Conservation (phyloP, 805 yeast genomes). For the Nakazawaea holstii region DNA sequence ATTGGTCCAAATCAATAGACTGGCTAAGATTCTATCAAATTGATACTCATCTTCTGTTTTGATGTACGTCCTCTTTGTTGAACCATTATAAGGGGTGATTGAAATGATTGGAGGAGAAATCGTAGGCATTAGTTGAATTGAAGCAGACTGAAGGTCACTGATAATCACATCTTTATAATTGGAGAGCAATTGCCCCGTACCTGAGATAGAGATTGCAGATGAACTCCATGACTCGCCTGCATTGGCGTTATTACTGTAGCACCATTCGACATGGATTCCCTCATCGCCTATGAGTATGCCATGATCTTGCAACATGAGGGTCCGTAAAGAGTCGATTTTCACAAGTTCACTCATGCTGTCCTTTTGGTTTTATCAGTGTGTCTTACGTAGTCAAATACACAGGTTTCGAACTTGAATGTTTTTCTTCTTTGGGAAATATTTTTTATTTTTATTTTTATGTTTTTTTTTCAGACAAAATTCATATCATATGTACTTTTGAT, state of each 20-base stretch:
- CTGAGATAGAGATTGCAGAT: conserved; percentile 19
- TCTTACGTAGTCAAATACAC: too few relatives aligned
- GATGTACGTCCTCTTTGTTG: conserved; percentile 22
- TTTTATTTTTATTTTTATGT: background rate
- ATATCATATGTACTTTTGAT: too few relatives aligned
- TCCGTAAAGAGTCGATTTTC: background rate
- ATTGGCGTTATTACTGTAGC: conserved; percentile 13
- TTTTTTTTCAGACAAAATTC: too few relatives aligned
- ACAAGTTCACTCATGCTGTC: conserved; percentile 2
- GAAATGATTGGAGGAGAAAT: conserved; percentile 32
- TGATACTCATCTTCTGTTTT: conserved; percentile 29
- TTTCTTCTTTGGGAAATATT: background rate
- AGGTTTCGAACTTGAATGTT: background rate
- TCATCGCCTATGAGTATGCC: background rate
- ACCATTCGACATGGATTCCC: conserved; percentile 17
- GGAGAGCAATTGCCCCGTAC: conserved; percentile 21
- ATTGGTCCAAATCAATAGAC: conserved; percentile 45
- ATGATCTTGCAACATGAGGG: background rate
- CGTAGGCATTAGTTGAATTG: conserved; percentile 14
- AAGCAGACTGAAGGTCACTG: conserved; percentile 23
- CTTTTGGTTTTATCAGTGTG: background rate
- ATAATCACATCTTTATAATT: conserved; percentile 18
- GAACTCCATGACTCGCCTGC: conserved; percentile 16
- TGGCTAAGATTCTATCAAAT: conserved; percentile 35
- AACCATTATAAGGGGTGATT: conserved; percentile 33